These are phyloP conservation scores for Carex scoparia DNA, from an alignment of 176 grass and related monocot species.

Conservation along the genomic window DNA sequence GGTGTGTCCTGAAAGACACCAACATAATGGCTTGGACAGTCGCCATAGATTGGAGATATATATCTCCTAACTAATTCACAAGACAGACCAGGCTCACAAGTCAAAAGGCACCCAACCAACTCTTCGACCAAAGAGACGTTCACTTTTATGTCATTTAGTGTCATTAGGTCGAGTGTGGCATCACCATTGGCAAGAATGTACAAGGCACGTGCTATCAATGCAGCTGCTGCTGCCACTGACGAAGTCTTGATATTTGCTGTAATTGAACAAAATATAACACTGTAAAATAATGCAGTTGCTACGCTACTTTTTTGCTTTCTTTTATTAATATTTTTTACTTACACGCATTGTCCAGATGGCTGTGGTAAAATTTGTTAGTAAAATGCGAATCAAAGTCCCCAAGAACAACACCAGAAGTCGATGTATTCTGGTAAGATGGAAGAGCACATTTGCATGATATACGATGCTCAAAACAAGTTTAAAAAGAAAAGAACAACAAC, in stretches of 20 bases:
- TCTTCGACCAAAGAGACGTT: constrained; percentile 81
- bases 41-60: constrained; percentile 39
- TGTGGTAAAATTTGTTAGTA: constrained; percentile 80
- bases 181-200: constrained; percentile 73
- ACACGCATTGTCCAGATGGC: constrained; percentile 71
- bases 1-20: constrained; percentile 74
- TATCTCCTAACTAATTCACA: constrained; percentile 62
- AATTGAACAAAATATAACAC: background rate
- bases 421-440: constrained; percentile 57
- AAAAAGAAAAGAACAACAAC: background rate
- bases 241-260: constrained; percentile 85
- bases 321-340: constrained; percentile 28
- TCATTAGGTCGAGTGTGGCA: constrained; percentile 54
- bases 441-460: constrained; percentile 25
- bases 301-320: background rate
- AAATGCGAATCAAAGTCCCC: constrained; percentile 91
- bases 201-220: constrained; percentile 59
- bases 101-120: constrained; percentile 64
- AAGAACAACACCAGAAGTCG: constrained; percentile 82
- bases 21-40: constrained; percentile 88
- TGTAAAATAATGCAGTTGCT: background rate
- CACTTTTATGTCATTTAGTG: constrained; percentile 78
- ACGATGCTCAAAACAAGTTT: background rate
- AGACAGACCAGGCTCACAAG: constrained; percentile 82
- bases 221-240: constrained; percentile 75